Base-by-base conservation (phyloP, 192 early-diverging fungal species). In the Diversispora epigaea region DNA sequence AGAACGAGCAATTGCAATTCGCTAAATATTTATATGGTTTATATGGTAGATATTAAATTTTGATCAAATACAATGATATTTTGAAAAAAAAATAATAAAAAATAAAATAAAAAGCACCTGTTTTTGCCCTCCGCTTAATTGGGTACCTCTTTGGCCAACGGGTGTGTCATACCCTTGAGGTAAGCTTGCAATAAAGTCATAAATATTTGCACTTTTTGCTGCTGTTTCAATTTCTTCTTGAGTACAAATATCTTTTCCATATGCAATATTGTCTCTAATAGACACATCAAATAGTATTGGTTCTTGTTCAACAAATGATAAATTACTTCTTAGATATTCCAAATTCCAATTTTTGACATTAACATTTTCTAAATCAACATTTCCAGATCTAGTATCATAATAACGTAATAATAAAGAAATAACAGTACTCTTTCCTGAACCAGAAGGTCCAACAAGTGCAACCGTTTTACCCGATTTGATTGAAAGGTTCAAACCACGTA, bases 261-360 rank as follows among this genome's bases (percentile, higher is more conserved):
- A 97, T 12, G 83, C 82, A 64, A 97, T 96, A 84, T 96, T 97
- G 12, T 95, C 92, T 21, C 83, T 82, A 68, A 96, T 91, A 22
- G 89, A 84, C 78, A 92, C 81, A 82, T 95, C 92, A 71, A 96
- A 96, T 63, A 97, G 82, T 58, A 93, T 89, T 10, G 96, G 96
- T 82, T 96, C 95, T 77, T 97, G 95, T 44, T 89, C 89, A 12
- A 97, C 96, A 6, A 97, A 80, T 22, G 92, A 91, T 81, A 96
- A 80, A 68, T 85, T 85, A 11, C 70, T 64, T 57, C 96, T 89
- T 32, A 96, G 78, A 40, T 88, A 84, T 12, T 74, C 52, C 7
- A 94, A 72, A 44, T 88, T 84, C 83, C 89, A 93, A 52, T 86
- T 72, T 5, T 79, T 78, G 44, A 94, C 81, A 68, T 90, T 80